A percentile compares a stretch with the other conserved stretches of the same genome.
Conservation (phyloP, 345 rosid species). For the Punica granatum region DNA sequence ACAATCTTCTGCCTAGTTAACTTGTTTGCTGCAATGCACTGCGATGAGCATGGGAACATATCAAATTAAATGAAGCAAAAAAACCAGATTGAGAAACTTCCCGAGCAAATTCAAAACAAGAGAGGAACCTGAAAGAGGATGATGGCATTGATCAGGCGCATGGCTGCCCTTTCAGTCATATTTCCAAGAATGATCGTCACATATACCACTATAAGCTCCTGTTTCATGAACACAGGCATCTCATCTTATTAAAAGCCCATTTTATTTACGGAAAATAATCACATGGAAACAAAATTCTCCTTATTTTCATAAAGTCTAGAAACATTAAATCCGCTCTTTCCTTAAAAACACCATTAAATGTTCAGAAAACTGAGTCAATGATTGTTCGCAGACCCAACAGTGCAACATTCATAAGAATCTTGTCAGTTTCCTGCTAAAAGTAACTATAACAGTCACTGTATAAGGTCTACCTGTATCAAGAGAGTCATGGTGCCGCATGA, state of each 20-base stretch:
- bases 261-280: not conserved
- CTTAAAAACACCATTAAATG: not conserved
- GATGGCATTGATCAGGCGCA: conserved; percentile 17
- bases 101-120: not conserved
- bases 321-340: not conserved
- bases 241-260: not conserved
- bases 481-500: conserved; percentile 12
- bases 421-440: not conserved
- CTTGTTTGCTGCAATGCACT: conserved; percentile 13
- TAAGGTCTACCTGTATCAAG: conserved; percentile 12
- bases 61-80: not conserved
- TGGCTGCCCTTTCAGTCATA: conserved; percentile 11
- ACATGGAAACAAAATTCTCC: not conserved
- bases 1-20: conserved; percentile 2
- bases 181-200: conserved; percentile 9
- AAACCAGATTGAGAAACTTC: not conserved
- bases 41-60: not conserved
- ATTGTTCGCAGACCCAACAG: not conserved
- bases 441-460: not conserved
- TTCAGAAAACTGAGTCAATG: not conserved
- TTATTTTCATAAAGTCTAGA: not conserved
- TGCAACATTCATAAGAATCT: not conserved
- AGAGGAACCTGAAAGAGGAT: conserved; percentile 11
- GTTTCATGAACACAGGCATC: conserved; percentile 4
- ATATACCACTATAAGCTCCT: conserved; percentile 12